Percentiles rank a stretch among this genome's conserved stretches.
Evolutionary conservation across 345 rosid genomes (phyloP).

Genomic region (Populus tremula): DNA sequence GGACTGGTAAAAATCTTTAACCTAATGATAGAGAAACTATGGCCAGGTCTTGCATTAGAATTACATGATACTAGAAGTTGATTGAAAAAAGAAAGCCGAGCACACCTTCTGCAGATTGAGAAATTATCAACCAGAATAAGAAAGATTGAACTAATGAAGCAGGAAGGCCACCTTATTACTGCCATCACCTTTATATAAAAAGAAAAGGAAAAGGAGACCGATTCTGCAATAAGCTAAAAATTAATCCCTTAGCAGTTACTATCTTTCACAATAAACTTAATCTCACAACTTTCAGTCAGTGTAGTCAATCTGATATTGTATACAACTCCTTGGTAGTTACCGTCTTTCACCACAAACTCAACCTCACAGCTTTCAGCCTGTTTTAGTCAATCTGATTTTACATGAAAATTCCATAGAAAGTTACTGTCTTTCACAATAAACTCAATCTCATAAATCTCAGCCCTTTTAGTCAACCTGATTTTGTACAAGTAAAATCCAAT

Average conservation of each 20-base stretch:
- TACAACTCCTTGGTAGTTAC: not conserved
- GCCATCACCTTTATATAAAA: not conserved
- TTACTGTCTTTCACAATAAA: not conserved
- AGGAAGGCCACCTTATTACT: not conserved
- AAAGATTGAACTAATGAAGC: not conserved
- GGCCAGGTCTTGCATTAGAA: not conserved
- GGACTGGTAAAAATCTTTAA: not conserved
- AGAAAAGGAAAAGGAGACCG: not conserved
- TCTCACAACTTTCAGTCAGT: not conserved
- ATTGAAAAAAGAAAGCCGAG: not conserved
- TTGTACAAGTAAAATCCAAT: not conserved
- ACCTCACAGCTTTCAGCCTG: not conserved
- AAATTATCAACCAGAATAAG: not conserved
- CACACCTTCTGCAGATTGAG: conserved; percentile 1
- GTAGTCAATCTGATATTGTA: not conserved
- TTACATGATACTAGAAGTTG: not conserved
- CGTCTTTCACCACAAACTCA: not conserved
- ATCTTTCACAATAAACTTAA: not conserved
- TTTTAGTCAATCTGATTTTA: not conserved
- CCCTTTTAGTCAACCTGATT: not conserved
- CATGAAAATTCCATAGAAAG: not conserved
- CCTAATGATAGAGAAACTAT: not conserved
- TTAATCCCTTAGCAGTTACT: not conserved
- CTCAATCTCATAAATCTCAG: not conserved
- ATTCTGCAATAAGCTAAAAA: not conserved